These are phyloP conservation scores for Trichoderma cornu-damae DNA, from an alignment of 2,329 filamentous ascomycete genomes.

Conservation along the genomic window DNA sequence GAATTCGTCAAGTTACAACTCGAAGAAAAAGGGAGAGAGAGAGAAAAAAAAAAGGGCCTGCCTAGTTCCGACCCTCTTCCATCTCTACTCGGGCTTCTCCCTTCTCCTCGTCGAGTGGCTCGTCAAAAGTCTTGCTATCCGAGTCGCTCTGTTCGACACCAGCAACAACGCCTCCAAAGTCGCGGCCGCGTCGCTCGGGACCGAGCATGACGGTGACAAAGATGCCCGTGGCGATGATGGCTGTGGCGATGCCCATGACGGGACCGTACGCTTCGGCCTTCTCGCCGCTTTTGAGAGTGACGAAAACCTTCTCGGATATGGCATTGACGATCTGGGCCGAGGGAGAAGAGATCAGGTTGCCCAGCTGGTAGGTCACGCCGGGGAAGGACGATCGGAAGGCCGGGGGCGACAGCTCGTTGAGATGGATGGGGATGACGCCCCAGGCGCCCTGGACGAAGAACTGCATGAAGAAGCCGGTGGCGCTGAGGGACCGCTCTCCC, in stretches of 20 bases:
- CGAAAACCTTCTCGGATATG: conserved; percentile 57
- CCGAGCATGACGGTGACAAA: conserved; percentile 62
- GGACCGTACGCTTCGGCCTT: conserved; percentile 66
- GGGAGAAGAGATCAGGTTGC: conserved; percentile 68
- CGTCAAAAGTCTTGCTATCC: conserved; percentile 25
- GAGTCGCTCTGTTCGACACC: conserved; percentile 29
- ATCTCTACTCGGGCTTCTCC: conserved; percentile 6
- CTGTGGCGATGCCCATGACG: conserved; percentile 70
- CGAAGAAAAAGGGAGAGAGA: not conserved
- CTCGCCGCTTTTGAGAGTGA: conserved; percentile 51
- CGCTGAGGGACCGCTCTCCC: conserved; percentile 55
- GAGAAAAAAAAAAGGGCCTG: no score
- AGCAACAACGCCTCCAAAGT: conserved; percentile 57
- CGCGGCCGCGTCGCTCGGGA: conserved; percentile 66
- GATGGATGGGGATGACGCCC: conserved; percentile 66
- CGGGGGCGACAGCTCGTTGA: conserved; percentile 67
- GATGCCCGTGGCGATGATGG: conserved; percentile 69
- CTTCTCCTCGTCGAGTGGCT: conserved; percentile 30
- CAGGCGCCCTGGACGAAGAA: conserved; percentile 61
- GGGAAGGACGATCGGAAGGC: conserved; percentile 67
- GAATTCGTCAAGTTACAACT: not conserved
- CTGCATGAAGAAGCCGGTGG: conserved; percentile 63
- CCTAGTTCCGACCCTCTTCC: not conserved
- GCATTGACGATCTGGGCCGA: conserved; percentile 74
- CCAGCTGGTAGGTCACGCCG: conserved; percentile 64